Conservation (phyloP, 805 yeast species). For the Myxozyma neglecta region DNA sequence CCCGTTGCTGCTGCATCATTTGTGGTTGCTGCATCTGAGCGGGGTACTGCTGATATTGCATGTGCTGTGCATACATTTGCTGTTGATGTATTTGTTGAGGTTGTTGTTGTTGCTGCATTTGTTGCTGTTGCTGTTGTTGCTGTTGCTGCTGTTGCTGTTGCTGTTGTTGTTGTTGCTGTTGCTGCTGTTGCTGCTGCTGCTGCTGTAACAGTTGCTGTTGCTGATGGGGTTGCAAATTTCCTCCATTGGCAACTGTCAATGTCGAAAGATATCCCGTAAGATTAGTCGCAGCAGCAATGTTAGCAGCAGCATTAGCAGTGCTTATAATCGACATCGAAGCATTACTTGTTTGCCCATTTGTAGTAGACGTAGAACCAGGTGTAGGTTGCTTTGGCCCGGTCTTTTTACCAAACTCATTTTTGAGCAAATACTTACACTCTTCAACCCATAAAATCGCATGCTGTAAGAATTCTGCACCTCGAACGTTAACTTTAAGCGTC, state of each 20-base stretch:
- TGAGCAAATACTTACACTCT: conserved; percentile 32
- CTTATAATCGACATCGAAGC: not conserved
- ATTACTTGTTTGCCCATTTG: not conserved
- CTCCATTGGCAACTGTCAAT: not conserved
- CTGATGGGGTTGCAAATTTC: not conserved
- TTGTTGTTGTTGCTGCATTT: conserved; percentile 1
- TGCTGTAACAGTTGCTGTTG: not conserved
- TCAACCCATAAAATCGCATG: conserved; percentile 36
- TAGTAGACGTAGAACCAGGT: not conserved
- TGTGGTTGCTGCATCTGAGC: conserved; percentile 6
- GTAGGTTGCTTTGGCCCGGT: not conserved
- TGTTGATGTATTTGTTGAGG: not conserved
- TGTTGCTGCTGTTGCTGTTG: not conserved
- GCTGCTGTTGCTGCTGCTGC: not conserved
- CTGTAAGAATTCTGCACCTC: conserved; percentile 36
- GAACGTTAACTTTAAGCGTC: conserved; percentile 33
- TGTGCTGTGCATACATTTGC: not conserved
- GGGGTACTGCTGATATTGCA: not conserved
- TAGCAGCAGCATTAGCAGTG: not conserved
- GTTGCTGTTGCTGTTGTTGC: not conserved
- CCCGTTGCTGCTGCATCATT: conserved; percentile 13
- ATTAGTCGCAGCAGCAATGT: not conserved
- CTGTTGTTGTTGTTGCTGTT: not conserved
- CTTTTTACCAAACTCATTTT: conserved; percentile 23
- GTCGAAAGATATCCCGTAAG: not conserved